Conservation (phyloP, 306 rosid genomes). For the Chamaecrista fasciculata region DNA sequence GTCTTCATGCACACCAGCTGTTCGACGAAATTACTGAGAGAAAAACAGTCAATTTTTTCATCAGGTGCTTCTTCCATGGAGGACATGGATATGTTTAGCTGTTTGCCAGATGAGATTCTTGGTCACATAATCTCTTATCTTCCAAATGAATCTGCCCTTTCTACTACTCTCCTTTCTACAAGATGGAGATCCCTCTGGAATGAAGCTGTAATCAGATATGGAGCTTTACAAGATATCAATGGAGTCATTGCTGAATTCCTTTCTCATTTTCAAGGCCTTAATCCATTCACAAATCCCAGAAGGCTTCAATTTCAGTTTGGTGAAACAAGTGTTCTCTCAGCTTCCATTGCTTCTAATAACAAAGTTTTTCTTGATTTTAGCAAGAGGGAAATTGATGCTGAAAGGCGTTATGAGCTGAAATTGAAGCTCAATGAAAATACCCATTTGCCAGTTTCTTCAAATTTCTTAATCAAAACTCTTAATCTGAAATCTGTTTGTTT, state of each 20-base stretch:
- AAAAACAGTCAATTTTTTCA: neutral
- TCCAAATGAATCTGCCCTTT: slow-evolving; percentile 58
- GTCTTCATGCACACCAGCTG: neutral
- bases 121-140: slow-evolving; percentile 58
- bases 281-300: slow-evolving; percentile 58
- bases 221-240: slow-evolving; percentile 35
- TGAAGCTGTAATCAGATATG: slow-evolving; percentile 35
- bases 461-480: slow-evolving; percentile 56
- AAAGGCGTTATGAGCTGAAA: slow-evolving; percentile 37
- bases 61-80: slow-evolving; percentile 30
- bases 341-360: slow-evolving; percentile 47
- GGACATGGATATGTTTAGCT: slow-evolving; percentile 29
- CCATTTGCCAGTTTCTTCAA: slow-evolving; percentile 30
- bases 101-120: slow-evolving; percentile 48
- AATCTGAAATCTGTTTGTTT: slow-evolving; percentile 55
- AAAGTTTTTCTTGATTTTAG: slow-evolving; percentile 56
- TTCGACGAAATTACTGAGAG: neutral
- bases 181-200: slow-evolving; percentile 76
- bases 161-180: slow-evolving; percentile 58
- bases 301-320: slow-evolving; percentile 52
- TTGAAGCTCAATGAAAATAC: slow-evolving; percentile 37
- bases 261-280: slow-evolving; percentile 37
- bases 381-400: slow-evolving; percentile 32
- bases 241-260: slow-evolving; percentile 38
- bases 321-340: slow-evolving; percentile 36